These are phyloP conservation scores for Thelonectria rubi DNA, from an alignment of 2,329 filamentous ascomycete species.

Conservation along the genomic window DNA sequence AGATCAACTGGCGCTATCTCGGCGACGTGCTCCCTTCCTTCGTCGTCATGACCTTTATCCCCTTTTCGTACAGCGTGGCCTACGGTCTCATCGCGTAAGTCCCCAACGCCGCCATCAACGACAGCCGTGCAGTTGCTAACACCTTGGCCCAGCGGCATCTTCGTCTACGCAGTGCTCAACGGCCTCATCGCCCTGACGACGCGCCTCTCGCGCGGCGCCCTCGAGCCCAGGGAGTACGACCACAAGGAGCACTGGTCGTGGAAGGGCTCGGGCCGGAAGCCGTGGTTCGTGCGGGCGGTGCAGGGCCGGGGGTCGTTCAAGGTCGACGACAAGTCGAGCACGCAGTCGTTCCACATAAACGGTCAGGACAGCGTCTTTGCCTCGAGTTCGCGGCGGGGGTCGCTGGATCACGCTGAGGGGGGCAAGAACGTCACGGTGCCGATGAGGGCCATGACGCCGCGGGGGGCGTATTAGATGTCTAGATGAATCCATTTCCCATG, in stretches of 20 bases:
- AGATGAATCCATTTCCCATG: no score
- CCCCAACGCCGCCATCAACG: rapidly evolving
- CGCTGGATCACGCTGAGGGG: neutral
- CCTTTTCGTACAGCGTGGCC: conserved; percentile 84
- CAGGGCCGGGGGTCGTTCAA: neutral
- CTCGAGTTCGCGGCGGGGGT: neutral
- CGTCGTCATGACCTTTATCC: conserved; percentile 80
- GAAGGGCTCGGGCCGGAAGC: conserved; percentile 28
- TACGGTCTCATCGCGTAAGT: conserved; percentile 75
- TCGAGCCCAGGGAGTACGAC: conserved; percentile 33
- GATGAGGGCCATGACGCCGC: neutral
- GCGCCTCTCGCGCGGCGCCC: conserved; percentile 20
- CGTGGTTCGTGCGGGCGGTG: conserved; percentile 28
- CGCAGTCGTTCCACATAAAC: neutral
- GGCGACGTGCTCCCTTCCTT: conserved; percentile 84
- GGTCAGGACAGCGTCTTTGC: neutral
- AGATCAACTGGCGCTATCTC: conserved; percentile 85
- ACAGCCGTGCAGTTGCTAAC: no score
- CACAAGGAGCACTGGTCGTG: conserved; percentile 39
- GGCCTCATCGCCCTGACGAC: conserved; percentile 24
- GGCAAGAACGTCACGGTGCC: neutral
- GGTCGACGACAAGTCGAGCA: neutral
- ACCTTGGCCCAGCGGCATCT: conserved; percentile 29
- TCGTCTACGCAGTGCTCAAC: conserved; percentile 30
- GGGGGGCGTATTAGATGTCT: neutral